phyloP scores from a whole-genome alignment of 495 filamentous ascomycete species.

The Tuber umbilicatum region DNA sequence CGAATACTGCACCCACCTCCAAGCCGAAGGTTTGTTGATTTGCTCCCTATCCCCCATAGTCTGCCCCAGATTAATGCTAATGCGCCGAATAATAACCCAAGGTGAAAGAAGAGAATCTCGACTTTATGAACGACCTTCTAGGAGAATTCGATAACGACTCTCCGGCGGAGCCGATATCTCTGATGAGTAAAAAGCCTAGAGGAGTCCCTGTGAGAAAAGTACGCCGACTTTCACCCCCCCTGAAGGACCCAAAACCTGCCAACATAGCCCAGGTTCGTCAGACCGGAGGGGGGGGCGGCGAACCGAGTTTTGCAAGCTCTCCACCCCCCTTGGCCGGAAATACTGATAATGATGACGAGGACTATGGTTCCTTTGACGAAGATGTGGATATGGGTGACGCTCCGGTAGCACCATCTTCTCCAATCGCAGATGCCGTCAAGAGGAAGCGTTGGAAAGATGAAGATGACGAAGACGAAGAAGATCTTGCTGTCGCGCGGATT shows the following conservation, averaged over 20 bases:
- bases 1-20: constrained; percentile 57
- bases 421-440: constrained; percentile 69
- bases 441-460: constrained; percentile 66
- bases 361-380: constrained; percentile 48
- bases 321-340: constrained; percentile 45
- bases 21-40: constrained; percentile 64
- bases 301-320: constrained; percentile 44
- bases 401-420: constrained; percentile 66
- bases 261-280: constrained; percentile 45
- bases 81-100: constrained; percentile 40
- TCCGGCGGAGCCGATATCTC: constrained; percentile 20
- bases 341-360: constrained; percentile 55
- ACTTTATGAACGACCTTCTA: constrained; percentile 75
- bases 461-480: constrained; percentile 64
- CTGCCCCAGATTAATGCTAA: background rate
- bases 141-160: constrained; percentile 82
- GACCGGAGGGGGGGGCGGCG: background rate
- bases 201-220: constrained; percentile 41
- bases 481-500: constrained; percentile 50
- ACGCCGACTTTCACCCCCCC: constrained; percentile 44
- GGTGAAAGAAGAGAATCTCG: constrained; percentile 73
- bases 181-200: constrained; percentile 44
- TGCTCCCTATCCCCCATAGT: constrained; percentile 1
- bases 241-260: constrained; percentile 44
- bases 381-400: constrained; percentile 81